Percentiles rank a stretch among this genome's conserved stretches.
Conservation (phyloP, 2,329 filamentous ascomycete species). For the Colletotrichum gloeosporioides region DNA sequence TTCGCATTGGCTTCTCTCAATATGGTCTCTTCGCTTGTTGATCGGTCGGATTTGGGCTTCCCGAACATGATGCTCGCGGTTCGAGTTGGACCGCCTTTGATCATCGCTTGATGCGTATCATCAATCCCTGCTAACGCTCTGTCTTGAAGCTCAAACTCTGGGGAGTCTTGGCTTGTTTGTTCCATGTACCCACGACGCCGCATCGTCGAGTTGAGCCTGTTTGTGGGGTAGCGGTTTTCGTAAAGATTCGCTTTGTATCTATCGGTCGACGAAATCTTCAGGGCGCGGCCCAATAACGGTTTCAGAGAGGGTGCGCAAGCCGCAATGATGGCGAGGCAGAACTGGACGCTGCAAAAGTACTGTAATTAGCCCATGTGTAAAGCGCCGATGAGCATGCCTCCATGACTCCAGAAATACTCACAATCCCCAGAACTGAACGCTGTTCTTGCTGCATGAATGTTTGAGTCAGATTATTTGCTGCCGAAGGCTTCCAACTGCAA, state of each 20-base stretch:
- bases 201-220: neutral
- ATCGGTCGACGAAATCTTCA: neutral
- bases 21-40: neutral
- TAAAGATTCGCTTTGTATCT: neutral
- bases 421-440: neutral
- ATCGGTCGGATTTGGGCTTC: neutral
- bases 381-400: neutral
- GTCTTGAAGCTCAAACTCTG: neutral
- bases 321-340: neutral
- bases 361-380: neutral
- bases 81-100: neutral
- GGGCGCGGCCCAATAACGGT: neutral
- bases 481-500: accelerated
- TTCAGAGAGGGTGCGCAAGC: neutral
- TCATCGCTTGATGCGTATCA: neutral
- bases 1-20: neutral
- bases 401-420: neutral
- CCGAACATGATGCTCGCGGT: neutral
- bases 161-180: neutral
- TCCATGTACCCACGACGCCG: neutral
- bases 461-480: accelerated
- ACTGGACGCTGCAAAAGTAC: neutral
- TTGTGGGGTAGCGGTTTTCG: neutral
- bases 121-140: neutral
- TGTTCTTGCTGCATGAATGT: neutral